Evolutionary conservation across 768 basidiomycete species (phyloP), one percentile per base, ranked within the genome.

Genomic region (Porpolomopsis calyptriformis): DNA sequence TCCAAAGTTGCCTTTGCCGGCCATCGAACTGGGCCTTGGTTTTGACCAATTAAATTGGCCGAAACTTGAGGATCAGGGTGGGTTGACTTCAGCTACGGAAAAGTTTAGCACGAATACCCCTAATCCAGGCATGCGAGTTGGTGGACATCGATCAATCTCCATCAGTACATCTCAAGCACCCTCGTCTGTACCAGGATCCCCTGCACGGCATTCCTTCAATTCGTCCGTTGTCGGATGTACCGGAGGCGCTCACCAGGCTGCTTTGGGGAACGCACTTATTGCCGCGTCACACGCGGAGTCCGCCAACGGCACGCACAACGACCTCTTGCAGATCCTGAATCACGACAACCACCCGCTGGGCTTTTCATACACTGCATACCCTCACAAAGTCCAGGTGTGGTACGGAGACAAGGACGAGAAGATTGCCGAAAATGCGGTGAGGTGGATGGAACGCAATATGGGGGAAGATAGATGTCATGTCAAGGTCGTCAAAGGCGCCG

Each of bases 241-340:
- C n/a, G 62, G 59, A 19, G 70, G 56, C 47, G 58, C 67, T 22
- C 76, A 76, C 56, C 84, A 87, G 52, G 80, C 76, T 11, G 73
- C 81, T 2, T 71, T 97, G n/a, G 89, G 83, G 27, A 90, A 85
- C 48, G 91, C 91, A 2, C 73, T 99, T 25, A 80, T 93, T 35
- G 88, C 89, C 19, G 94, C 94, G 0, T 93, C 91, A 1, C 93
- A 99, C 60, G 85, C 93, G 2, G 94, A 98, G 60, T 91, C 90
- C 4, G 77, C 90, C 20, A 83, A 82, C 52, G 93, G 96, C 40
- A 87, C 86, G 0, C 89, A 94, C 55, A 76, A 80, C 47, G 96
- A 99, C 64, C 74, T 99, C 12, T 60, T 97, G 49, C 83, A 89
- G 55, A 94, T 99, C 58, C 71, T 97, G 45, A 91, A 93, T 55